phyloP scores from a whole-genome alignment of 495 filamentous ascomycete genomes.

The Tirmania nivea region DNA sequence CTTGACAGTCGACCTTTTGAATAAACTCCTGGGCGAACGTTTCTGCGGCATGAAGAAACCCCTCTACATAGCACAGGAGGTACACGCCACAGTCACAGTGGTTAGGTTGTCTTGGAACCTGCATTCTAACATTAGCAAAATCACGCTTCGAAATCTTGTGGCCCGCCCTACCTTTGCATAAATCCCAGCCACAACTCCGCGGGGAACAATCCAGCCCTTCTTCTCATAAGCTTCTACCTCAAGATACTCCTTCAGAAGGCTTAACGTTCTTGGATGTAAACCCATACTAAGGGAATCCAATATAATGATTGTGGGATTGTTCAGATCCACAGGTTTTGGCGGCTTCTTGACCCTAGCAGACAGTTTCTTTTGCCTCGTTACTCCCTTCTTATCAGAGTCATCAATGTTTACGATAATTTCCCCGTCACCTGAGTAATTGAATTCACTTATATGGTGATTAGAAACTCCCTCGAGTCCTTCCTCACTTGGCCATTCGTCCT shows the following conservation, averaged over 20 bases:
- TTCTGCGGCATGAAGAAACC: conserved; percentile 31
- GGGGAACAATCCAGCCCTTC: conserved; percentile 36
- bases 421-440: background rate
- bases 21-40: conserved; percentile 12
- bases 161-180: conserved; percentile 12
- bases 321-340: conserved; percentile 3
- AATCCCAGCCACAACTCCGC: conserved; percentile 28
- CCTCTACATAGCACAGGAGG: conserved; percentile 58
- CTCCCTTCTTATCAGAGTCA: too few species aligned
- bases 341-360: conserved; percentile 12
- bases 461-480: background rate
- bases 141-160: background rate
- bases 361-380: conserved; percentile 1
- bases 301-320: conserved; percentile 52
- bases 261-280: conserved; percentile 37
- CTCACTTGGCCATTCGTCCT: conserved; percentile 4
- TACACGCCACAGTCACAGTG: conserved; percentile 77
- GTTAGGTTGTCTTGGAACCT: conserved; percentile 52
- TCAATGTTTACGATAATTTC: background rate
- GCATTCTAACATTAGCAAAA: conserved; percentile 3
- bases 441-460: background rate
- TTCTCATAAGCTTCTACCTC: conserved; percentile 48
- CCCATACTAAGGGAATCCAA: conserved; percentile 55
- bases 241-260: conserved; percentile 55
- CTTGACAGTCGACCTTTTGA: conserved; percentile 4